Percentiles rank a stretch among this genome's conserved stretches.
Evolutionary conservation across 2,329 filamentous ascomycete genomes (phyloP).

Genomic region (Fusarium concolor): DNA sequence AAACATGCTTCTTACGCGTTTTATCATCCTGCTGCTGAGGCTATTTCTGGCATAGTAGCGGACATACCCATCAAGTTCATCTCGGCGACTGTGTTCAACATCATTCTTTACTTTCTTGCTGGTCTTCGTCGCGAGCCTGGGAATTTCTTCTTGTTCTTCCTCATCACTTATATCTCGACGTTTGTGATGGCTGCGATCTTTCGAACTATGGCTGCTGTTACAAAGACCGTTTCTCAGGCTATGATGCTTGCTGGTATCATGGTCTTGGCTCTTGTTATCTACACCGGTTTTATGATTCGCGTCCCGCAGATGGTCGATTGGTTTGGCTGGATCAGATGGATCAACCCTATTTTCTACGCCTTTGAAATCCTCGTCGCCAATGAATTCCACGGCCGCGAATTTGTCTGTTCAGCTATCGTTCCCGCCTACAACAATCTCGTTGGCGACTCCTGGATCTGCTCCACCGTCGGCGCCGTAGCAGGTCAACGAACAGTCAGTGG

Average conservation of each 20-base stretch:
- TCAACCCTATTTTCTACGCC: conserved; percentile 79
- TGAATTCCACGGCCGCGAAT: conserved; percentile 72
- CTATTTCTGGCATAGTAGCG: conserved; percentile 63
- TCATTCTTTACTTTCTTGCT: conserved; percentile 69
- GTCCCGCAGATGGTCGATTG: conserved; percentile 66
- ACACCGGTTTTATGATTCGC: conserved; percentile 44
- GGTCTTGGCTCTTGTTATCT: conserved; percentile 64
- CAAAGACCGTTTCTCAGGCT: conserved; percentile 71
- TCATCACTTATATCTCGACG: conserved; percentile 75
- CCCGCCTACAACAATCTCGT: conserved; percentile 59
- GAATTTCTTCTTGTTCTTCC: conserved; percentile 80
- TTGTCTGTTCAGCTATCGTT: conserved; percentile 65
- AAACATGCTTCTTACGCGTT: conserved; percentile 63
- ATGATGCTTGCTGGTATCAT: conserved; percentile 65
- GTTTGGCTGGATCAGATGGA: conserved; percentile 79
- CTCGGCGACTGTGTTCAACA: conserved; percentile 62
- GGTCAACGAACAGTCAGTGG: conserved; percentile 68
- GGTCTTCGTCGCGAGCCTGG: conserved; percentile 67
- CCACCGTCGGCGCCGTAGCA: conserved; percentile 64
- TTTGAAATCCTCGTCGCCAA: conserved; percentile 80
- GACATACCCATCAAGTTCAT: conserved; percentile 70
- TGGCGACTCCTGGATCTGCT: conserved; percentile 64
- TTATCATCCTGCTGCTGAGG: conserved; percentile 65
- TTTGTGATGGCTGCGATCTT: conserved; percentile 83
- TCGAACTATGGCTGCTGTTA: conserved; percentile 77